Conservation (phyloP, 768 basidiomycete species). For the Boletus reticulatus region DNA sequence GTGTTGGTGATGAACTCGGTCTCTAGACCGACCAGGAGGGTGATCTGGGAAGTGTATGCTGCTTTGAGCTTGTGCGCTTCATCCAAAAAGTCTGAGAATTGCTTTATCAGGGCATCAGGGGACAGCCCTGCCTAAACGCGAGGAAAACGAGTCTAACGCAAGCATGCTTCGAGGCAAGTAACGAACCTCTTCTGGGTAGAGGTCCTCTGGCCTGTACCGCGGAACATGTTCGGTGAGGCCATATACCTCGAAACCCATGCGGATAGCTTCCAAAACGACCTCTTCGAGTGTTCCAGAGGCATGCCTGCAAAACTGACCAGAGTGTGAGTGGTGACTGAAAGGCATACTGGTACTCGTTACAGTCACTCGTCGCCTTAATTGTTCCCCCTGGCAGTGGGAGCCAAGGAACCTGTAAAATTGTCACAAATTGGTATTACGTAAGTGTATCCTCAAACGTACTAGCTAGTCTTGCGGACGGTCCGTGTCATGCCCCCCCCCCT, state of each 20-base stretch:
- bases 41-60: conserved; percentile 61
- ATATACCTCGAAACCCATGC: conserved; percentile 74
- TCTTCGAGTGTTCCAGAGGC: conserved; percentile 79
- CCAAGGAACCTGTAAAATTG: conserved; percentile 4
- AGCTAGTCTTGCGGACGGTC: no score
- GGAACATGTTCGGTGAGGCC: conserved; percentile 94
- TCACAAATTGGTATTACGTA: conserved; percentile 17
- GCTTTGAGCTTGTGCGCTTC: conserved; percentile 79
- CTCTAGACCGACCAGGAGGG: conserved; percentile 85
- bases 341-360: conserved; percentile 42
- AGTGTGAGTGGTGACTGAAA: conserved; percentile 86
- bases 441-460: neutral
- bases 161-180: conserved; percentile 7
- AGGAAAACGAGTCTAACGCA: conserved; percentile 13
- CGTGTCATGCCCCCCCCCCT: no score
- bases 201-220: conserved; percentile 72
- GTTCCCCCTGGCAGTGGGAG: neutral
- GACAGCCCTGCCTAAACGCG: conserved; percentile 51
- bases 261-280: conserved; percentile 77
- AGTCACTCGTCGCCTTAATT: neutral
- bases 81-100: conserved; percentile 71
- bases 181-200: conserved; percentile 94
- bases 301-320: conserved; percentile 92
- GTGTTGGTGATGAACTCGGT: conserved; percentile 79
- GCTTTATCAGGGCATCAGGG: conserved; percentile 48